Evolutionary conservation across 805 yeast genomes (phyloP), one percentile per base, ranked within the genome.

Genomic region (Monosporozyma servazzii): DNA sequence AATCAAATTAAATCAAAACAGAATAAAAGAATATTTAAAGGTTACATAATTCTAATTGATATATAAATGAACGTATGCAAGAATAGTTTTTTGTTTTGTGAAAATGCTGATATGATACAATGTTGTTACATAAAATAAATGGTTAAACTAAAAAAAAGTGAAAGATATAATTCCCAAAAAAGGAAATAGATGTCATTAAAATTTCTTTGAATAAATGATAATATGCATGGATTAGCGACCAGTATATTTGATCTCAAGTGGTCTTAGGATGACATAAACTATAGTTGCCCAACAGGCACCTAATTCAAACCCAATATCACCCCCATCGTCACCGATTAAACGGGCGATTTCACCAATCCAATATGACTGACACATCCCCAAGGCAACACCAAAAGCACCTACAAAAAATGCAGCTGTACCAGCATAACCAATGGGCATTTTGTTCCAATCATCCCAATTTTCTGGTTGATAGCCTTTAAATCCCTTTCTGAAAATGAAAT

Each of bases 361-460:
- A 88, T 95, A 90, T 5, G 78, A 77, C 72, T 88, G 96, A 64
- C 75, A 73, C 95, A 90, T 88, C 58, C 97, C 96, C 46, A 87
- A 52, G 10, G 81, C 95, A 40, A 82, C 87, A 68, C 96, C 96
- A 33, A 84, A 90, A 47, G 77, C 84, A 66, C 96, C 96, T 58
- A 84, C 79, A 67, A 86, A 77, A 74, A 89, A 82, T 3, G 86
- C 96, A 58, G 81, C 67, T n/a, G 79, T 68, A 56, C 95, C 95
- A 1, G 96, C 95, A 48, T 69, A 58, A 51, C 96, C 96, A 37
- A 82, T 69, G 41, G 96, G 96, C 56, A 84, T 74, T 49, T 75
- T 70, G 27, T 71, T 64, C 62, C 74, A 72, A 58, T 82, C 79
- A 57, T 79, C 68, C 75, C 82, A 85, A 57, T 76, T 78, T 43